Percentiles rank a stretch among this genome's conserved stretches.
Conservation (phyloP, 306 rosid species). For the Gastrolobium bilobum region DNA sequence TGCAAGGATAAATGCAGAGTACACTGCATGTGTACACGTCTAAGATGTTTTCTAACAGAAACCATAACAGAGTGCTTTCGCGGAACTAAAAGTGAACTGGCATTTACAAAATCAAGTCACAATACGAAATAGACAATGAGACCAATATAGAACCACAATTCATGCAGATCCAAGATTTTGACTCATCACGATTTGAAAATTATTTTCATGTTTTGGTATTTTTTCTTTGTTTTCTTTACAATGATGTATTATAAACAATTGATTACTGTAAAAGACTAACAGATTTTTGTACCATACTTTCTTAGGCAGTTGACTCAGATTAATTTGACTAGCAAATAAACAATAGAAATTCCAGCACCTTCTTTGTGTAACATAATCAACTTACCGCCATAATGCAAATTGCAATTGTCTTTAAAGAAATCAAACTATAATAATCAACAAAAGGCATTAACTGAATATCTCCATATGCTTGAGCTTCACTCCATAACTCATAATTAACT, state of each 20-base stretch:
- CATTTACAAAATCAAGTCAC: neutral
- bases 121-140: slow-evolving; percentile 15
- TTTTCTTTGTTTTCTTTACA: neutral
- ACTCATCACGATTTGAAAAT: neutral
- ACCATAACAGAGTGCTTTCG: neutral
- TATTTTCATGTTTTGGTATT: neutral
- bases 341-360: slow-evolving; percentile 37
- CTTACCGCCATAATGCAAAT: slow-evolving; percentile 91
- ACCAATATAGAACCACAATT: neutral
- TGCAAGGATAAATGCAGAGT: too few relatives aligned
- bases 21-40: neutral
- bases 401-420: slow-evolving; percentile 89
- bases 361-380: slow-evolving; percentile 22
- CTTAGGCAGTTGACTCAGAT: slow-evolving; percentile 14
- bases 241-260: slow-evolving; percentile 7
- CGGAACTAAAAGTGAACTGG: neutral
- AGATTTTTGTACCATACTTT: slow-evolving; percentile 7
- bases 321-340: slow-evolving; percentile 32
- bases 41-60: slow-evolving; percentile 9
- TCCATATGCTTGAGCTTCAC: slow-evolving; percentile 89
- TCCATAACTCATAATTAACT: slow-evolving; percentile 88
- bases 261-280: slow-evolving; percentile 3
- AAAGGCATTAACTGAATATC: slow-evolving; percentile 94
- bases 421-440: slow-evolving; percentile 91
- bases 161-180: neutral